Conservation (phyloP, 805 yeast genomes). For the Metschnikowia cerradonensis region DNA sequence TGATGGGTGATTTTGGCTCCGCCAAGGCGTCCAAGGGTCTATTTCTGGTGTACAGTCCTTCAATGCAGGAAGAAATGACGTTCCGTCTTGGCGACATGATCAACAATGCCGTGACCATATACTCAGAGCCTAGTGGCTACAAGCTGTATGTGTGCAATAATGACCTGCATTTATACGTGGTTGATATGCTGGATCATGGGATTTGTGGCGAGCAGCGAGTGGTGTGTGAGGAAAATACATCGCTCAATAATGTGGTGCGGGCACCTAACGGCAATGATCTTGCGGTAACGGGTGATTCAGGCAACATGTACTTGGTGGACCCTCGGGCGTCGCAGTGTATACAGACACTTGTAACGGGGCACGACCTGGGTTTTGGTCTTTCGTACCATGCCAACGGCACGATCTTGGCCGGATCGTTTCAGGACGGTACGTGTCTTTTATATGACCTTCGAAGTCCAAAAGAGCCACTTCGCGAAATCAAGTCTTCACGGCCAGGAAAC, state of each 20-base stretch:
- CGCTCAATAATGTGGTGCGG: conserved; percentile 70
- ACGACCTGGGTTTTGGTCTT: conserved; percentile 82
- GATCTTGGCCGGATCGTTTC: conserved; percentile 76
- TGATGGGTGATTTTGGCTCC: conserved; percentile 12
- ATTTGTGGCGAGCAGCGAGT: conserved; percentile 38
- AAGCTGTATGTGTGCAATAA: conserved; percentile 76
- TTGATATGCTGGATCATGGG: conserved; percentile 52
- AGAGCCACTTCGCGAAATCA: conserved; percentile 49
- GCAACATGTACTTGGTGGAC: conserved; percentile 56
- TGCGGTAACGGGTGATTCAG: conserved; percentile 72
- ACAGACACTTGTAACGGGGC: conserved; percentile 48
- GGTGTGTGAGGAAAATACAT: conserved; percentile 50
- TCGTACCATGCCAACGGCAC: conserved; percentile 73
- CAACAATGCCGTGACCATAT: conserved; percentile 69
- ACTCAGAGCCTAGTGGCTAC: conserved; percentile 27
- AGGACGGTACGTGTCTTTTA: conserved; percentile 74
- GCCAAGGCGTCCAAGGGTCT: conserved; percentile 54
- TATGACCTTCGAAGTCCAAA: conserved; percentile 68
- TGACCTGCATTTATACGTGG: conserved; percentile 65
- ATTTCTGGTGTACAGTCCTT: conserved; percentile 53
- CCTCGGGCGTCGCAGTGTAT: conserved; percentile 31
- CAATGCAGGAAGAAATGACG: conserved; percentile 44
- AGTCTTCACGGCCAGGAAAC: conserved; percentile 55
- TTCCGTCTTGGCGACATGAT: conserved; percentile 73
- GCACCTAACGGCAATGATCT: conserved; percentile 43